Conservation (phyloP, 768 basidiomycete genomes). For the Tylopilus rubrobrunneus region DNA sequence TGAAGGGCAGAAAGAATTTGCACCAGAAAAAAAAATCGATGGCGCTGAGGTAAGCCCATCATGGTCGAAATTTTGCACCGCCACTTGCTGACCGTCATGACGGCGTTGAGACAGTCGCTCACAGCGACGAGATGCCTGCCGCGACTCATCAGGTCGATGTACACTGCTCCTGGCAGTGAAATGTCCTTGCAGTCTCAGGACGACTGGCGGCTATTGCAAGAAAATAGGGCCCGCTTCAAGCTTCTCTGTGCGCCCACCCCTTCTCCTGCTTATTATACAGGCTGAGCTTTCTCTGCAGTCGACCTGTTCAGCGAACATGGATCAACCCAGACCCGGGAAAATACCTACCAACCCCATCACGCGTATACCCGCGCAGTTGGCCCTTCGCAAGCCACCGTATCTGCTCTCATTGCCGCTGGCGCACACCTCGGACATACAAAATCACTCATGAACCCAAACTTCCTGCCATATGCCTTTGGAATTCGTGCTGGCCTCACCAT, state of each 20-base stretch:
- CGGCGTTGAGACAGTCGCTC: constrained; percentile 25
- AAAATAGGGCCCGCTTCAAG: constrained; percentile 51
- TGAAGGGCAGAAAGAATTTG: constrained; percentile 25
- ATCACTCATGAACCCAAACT: constrained; percentile 83
- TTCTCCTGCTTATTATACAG: constrained; percentile 4
- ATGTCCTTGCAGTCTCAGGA: constrained; percentile 42
- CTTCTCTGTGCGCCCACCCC: constrained; percentile 46
- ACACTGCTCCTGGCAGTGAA: constrained; percentile 27
- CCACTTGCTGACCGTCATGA: constrained; percentile 24
- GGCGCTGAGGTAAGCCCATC: constrained; percentile 53
- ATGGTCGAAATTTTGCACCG: constrained; percentile 29
- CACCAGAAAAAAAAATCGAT: constrained; percentile 34
- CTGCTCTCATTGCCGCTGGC: constrained; percentile 86
- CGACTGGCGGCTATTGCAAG: constrained; percentile 66
- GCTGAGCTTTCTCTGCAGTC: constrained; percentile 37
- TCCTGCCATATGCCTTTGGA: constrained; percentile 90
- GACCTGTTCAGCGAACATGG: constrained; percentile 66
- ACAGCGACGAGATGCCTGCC: constrained; percentile 22
- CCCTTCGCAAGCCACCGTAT: constrained; percentile 69
- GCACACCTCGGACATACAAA: constrained; percentile 92
- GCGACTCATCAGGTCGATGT: constrained; percentile 25
- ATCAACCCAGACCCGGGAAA: constrained; percentile 68
- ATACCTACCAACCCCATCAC: constrained; percentile 71
- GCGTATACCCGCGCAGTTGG: constrained; percentile 56
- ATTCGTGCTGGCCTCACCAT: constrained; percentile 84